phyloP scores from a whole-genome alignment of 805 yeast genomes.

The Starmerella cellae region DNA sequence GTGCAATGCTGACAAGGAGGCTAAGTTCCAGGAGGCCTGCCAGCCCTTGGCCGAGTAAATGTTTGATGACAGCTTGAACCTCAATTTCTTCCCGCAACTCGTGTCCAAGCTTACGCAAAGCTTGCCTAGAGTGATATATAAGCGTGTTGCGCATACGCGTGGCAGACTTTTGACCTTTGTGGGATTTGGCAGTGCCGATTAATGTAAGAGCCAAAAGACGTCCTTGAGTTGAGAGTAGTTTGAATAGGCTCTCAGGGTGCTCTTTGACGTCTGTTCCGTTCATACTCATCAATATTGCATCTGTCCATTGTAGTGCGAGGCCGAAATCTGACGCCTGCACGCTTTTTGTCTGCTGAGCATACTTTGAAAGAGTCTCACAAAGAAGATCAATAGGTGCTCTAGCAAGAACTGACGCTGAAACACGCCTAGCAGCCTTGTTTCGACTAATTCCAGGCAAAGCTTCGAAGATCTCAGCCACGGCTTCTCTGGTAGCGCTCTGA shows the following conservation, averaged over 20 bases:
- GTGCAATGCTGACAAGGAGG: not conserved
- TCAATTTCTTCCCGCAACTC: not conserved
- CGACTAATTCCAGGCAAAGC: slow-evolving; percentile 2
- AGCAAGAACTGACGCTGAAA: not conserved
- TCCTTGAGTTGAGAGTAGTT: slow-evolving; percentile 7
- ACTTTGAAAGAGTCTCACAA: not conserved
- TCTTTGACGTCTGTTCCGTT: not conserved
- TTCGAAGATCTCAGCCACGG: not conserved
- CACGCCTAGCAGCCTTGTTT: slow-evolving; percentile 1
- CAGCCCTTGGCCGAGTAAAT: not conserved
- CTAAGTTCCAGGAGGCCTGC: not conserved
- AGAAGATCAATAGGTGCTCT: not conserved
- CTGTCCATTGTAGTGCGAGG: slow-evolving; percentile 4
- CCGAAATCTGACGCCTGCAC: slow-evolving; percentile 5
- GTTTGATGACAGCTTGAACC: not conserved
- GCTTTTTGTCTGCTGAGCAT: not conserved
- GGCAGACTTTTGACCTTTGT: slow-evolving; percentile 1
- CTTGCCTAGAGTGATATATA: slow-evolving; percentile 1
- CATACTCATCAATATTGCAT: not conserved
- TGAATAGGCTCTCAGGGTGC: not conserved
- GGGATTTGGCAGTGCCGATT: not conserved
- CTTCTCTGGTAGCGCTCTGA: no score
- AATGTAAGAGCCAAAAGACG: not conserved
- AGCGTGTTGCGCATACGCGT: slow-evolving; percentile 2
- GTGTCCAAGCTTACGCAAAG: not conserved